Percentiles rank a stretch among this genome's conserved stretches.
Conservation (phyloP, 441 rosid species). For the Sinapis alba region DNA sequence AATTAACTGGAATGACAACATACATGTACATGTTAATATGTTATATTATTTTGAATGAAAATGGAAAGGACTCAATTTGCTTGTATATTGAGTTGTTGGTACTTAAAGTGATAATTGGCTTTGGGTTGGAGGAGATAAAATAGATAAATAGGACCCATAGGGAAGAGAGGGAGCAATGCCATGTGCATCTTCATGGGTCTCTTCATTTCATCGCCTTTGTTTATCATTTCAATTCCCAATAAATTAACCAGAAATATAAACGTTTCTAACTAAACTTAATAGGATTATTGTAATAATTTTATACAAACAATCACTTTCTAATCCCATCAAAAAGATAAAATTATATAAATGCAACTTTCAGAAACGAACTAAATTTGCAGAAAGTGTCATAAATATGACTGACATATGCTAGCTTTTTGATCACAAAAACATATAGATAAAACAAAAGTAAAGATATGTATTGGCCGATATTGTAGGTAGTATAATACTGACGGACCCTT, state of each 20-base stretch:
- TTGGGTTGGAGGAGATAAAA: constrained; percentile 33
- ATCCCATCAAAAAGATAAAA: not conserved
- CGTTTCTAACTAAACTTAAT: constrained; percentile 14
- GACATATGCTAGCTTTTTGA: not conserved
- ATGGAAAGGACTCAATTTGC: not conserved
- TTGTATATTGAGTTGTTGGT: constrained; percentile 21
- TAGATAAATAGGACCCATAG: constrained; percentile 32
- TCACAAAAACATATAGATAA: not conserved
- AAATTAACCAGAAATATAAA: constrained; percentile 2
- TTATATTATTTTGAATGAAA: not conserved
- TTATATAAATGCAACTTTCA: not conserved
- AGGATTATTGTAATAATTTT: constrained; percentile 2
- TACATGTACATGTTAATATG: not conserved
- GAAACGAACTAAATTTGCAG: not conserved
- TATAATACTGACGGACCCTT: not conserved
- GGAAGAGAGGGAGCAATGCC: constrained; percentile 32
- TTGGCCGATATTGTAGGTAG: not conserved
- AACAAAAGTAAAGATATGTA: not conserved
- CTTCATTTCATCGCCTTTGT: constrained; percentile 31
- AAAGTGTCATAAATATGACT: not conserved
- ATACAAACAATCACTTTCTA: not conserved
- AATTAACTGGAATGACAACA: not conserved
- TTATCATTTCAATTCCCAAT: constrained; percentile 12
- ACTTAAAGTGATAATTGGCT: constrained; percentile 33
- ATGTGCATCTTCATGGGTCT: constrained; percentile 38